Conservation (phyloP, 1,139 yeast genomes). For the Meyerozyma smithsonii region DNA sequence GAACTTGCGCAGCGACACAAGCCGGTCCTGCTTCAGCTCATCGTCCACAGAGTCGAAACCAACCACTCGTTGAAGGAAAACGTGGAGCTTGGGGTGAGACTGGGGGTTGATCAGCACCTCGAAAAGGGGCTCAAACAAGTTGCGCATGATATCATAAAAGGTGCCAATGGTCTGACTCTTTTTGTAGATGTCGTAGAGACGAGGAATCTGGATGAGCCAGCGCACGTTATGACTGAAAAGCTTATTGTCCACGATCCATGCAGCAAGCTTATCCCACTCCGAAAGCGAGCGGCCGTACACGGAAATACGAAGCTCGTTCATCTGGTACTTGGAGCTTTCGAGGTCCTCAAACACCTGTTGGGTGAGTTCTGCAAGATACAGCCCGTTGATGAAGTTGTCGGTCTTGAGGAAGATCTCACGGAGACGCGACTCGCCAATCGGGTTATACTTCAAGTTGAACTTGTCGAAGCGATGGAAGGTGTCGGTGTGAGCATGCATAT, state of each 20-base stretch:
- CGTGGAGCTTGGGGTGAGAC: conserved; percentile 81
- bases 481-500: conserved; percentile 99
- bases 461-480: conserved; percentile 97
- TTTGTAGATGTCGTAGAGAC: conserved; percentile 86
- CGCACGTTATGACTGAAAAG: conserved; percentile 90
- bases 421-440: conserved; percentile 95
- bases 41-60: conserved; percentile 99
- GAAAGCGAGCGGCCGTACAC: conserved; percentile 83
- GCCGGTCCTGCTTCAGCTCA: conserved; percentile 86
- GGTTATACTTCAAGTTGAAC: conserved; percentile 94
- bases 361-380: conserved; percentile 88
- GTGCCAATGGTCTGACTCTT: conserved; percentile 62
- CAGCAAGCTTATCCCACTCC: conserved; percentile 95
- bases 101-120: conserved; percentile 84
- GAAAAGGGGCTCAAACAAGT: conserved; percentile 84
- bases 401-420: conserved; percentile 95
- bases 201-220: conserved; percentile 94
- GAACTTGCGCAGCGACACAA: conserved; percentile 65
- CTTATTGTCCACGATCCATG: conserved; percentile 93
- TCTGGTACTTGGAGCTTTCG: conserved; percentile 92
- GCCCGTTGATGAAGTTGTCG: conserved; percentile 85
- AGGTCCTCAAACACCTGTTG: conserved; percentile 90
- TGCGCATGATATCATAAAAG: conserved; percentile 73
- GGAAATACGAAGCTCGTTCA: conserved; percentile 94
- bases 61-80: conserved; percentile 87